Conservation (phyloP, 176 grass and related monocot species). For the Bothriochloa decipiens region DNA sequence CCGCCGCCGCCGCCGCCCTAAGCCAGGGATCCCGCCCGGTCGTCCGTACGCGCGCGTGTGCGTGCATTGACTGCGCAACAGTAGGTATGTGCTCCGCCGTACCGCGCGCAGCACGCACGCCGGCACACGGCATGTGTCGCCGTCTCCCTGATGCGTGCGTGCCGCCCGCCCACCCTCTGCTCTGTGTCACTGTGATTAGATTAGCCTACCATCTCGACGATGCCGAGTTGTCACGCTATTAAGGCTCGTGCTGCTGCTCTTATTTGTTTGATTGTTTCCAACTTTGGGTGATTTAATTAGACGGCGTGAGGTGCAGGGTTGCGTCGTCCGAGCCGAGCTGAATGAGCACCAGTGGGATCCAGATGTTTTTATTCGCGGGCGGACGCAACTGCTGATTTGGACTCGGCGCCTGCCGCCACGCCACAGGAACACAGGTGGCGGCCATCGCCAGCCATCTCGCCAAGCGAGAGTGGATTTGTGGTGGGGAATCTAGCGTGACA, state of each 20-base stretch:
- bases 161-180: background rate
- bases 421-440: background rate
- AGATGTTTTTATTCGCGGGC: background rate
- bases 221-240: conserved; percentile 8
- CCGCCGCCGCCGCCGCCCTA: background rate
- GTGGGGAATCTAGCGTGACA: background rate
- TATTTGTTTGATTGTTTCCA: background rate
- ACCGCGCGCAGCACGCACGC: background rate
- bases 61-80: conserved; percentile 3
- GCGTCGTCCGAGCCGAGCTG: background rate
- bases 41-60: too few species aligned
- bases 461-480: background rate
- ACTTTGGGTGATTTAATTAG: background rate
- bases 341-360: background rate
- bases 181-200: background rate
- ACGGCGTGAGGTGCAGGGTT: background rate
- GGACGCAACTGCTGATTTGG: background rate
- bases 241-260: background rate
- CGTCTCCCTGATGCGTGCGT: background rate
- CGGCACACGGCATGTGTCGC: background rate
- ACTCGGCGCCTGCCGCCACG: background rate
- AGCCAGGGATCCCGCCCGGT: too few species aligned
- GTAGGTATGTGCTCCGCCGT: too few species aligned
- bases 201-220: background rate
- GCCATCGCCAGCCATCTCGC: background rate